Percentiles rank a stretch among this genome's conserved stretches.
phyloP scores from a whole-genome alignment of 208 protist genomes.

The Lotmaria passim region DNA sequence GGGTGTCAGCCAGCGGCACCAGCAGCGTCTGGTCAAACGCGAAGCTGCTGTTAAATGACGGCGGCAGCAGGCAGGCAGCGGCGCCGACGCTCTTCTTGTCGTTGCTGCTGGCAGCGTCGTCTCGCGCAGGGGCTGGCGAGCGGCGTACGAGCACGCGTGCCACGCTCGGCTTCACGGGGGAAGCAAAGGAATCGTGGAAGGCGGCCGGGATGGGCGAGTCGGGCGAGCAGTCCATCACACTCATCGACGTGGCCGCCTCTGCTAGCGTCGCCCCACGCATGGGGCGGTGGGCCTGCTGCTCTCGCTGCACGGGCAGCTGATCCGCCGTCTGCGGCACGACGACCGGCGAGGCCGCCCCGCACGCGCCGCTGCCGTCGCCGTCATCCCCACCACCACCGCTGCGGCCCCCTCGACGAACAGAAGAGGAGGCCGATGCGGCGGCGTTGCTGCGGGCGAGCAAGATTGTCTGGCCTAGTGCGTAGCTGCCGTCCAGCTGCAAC shows the following conservation, averaged over 20 bases:
- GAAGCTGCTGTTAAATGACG: constrained; percentile 31
- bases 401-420: not conserved
- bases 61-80: constrained; percentile 11
- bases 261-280: constrained; percentile 12
- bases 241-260: constrained; percentile 1
- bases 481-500: constrained; percentile 50
- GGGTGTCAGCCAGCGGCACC: constrained; percentile 29
- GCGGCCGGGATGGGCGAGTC: constrained; percentile 9
- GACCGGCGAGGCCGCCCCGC: constrained; percentile 16
- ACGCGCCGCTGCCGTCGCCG: not conserved
- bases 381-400: not conserved
- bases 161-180: constrained; percentile 27
- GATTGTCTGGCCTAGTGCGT: constrained; percentile 52
- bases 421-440: not conserved
- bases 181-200: constrained; percentile 4
- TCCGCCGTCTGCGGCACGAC: constrained; percentile 24
- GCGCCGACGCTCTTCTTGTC: not conserved
- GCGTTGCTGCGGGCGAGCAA: constrained; percentile 45
- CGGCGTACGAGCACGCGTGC: constrained; percentile 28
- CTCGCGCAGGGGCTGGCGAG: constrained; percentile 28
- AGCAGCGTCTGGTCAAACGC: constrained; percentile 49
- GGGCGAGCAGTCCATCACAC: not conserved
- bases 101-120: not conserved
- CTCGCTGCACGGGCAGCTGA: constrained; percentile 13
- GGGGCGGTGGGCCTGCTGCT: constrained; percentile 16